A percentile compares a stretch with the other conserved stretches of the same genome.
Conservation (phyloP, 2,329 filamentous ascomycete genomes). For the Alternaria conjuncta region DNA sequence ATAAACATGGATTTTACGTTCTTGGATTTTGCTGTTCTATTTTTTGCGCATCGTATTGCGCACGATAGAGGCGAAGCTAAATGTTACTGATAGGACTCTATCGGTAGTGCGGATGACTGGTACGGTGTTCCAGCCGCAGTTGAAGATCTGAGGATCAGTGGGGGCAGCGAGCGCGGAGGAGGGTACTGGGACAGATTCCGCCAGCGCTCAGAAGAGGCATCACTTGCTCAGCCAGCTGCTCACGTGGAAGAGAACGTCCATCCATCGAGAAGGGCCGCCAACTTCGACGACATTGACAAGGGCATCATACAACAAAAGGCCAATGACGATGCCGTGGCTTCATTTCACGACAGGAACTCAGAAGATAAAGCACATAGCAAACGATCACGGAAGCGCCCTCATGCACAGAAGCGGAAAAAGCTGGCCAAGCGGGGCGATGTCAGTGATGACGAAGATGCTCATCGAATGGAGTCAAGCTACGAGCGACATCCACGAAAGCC, state of each 20-base stretch:
- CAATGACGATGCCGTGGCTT: background rate
- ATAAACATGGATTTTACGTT: constrained; percentile 12
- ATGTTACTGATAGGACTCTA: background rate
- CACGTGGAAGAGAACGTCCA: background rate
- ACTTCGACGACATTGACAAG: background rate
- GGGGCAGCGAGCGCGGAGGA: background rate
- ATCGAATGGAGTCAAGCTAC: background rate
- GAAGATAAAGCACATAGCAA: background rate
- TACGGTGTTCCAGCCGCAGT: background rate
- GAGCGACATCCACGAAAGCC: background rate
- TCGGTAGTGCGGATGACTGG: background rate
- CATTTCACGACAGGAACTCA: background rate
- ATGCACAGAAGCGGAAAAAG: background rate
- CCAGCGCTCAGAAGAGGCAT: background rate
- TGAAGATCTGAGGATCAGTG: background rate
- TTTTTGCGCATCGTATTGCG: background rate
- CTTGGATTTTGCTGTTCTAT: constrained; percentile 1
- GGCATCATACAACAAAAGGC: background rate
- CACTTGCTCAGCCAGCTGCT: background rate
- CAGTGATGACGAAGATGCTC: background rate
- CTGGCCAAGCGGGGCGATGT: background rate
- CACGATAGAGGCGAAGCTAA: background rate
- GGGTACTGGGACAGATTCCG: background rate
- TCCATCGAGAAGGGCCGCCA: background rate
- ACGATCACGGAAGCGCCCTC: background rate